A percentile compares a stretch with the other conserved stretches of the same genome.
These are phyloP conservation scores for Cladophialophora psammophila DNA, from an alignment of 2,329 filamentous ascomycete genomes.

Conservation along the genomic window DNA sequence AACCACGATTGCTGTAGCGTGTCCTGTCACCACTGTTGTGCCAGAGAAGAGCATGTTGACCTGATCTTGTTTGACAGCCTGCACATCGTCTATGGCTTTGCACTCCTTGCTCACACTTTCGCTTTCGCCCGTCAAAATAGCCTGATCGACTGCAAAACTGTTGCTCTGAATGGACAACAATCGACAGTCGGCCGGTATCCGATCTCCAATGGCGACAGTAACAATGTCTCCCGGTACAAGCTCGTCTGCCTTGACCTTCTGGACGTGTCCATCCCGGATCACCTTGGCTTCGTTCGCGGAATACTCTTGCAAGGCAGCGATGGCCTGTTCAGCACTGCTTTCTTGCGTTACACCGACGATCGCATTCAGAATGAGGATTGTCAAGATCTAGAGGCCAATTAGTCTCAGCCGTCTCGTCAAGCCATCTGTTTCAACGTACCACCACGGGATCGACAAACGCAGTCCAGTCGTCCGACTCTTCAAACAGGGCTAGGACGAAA, in stretches of 20 bases:
- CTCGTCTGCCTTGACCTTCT: slow-evolving; percentile 92
- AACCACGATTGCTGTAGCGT: slow-evolving; percentile 88
- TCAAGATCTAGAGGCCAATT: slow-evolving; percentile 73
- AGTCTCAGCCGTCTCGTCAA: not conserved
- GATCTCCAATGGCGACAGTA: slow-evolving; percentile 85
- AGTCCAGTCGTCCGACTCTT: slow-evolving; percentile 92
- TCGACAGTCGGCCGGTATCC: slow-evolving; percentile 93
- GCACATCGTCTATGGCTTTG: slow-evolving; percentile 71
- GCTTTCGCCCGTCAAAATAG: slow-evolving; percentile 95
- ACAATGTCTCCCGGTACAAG: slow-evolving; percentile 94
- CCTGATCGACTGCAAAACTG: slow-evolving; percentile 95
- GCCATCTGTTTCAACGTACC: slow-evolving; percentile 64
- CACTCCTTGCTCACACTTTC: slow-evolving; percentile 93
- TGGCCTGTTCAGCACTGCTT: slow-evolving; percentile 97
- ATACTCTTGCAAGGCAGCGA: slow-evolving; percentile 97
- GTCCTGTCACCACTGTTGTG: slow-evolving; percentile 93
- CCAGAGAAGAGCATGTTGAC: slow-evolving; percentile 98
- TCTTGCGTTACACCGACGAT: slow-evolving; percentile 98
- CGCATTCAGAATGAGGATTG: slow-evolving; percentile 94
- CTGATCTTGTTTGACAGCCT: slow-evolving; percentile 96
- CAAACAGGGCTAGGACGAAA: slow-evolving; percentile 90
- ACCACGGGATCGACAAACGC: slow-evolving; percentile 96
- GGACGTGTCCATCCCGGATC: slow-evolving; percentile 80
- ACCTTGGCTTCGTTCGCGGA: slow-evolving; percentile 98
- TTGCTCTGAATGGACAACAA: slow-evolving; percentile 92